phyloP scores from a whole-genome alignment of 2,329 filamentous ascomycete species.

The Beauveria rudraprayagi region DNA sequence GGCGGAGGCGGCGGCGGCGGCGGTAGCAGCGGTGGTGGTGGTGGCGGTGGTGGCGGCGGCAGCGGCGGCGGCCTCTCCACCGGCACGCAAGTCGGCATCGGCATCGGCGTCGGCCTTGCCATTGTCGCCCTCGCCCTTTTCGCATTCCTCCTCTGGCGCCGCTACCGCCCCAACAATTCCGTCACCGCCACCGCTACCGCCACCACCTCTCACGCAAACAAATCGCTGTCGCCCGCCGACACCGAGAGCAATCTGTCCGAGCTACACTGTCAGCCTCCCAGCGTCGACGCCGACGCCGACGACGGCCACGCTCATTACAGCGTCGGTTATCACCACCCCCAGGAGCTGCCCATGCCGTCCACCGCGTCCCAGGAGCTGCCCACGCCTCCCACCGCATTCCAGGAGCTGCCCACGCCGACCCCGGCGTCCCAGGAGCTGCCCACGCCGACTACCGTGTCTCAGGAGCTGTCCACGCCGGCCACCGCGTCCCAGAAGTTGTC shows the following conservation, averaged over 20 bases:
- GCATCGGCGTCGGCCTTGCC: constrained; percentile 21
- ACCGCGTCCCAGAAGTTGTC: too few relatives aligned
- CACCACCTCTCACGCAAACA: background rate
- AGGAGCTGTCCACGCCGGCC: background rate
- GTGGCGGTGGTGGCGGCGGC: background rate
- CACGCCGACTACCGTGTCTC: background rate
- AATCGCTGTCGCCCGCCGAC: background rate
- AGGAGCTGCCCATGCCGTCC: constrained; percentile 9
- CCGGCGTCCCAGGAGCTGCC: constrained; percentile 9
- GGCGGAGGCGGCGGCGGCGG: background rate
- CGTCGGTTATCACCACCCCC: background rate
- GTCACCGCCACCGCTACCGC: background rate
- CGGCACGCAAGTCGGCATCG: constrained; percentile 24
- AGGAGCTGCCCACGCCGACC: too few relatives aligned
- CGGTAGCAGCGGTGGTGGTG: background rate
- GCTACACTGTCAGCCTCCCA: background rate
- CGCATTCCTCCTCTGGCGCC: constrained; percentile 23
- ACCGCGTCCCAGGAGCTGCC: too few relatives aligned
- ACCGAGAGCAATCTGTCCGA: background rate
- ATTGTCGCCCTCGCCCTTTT: constrained; percentile 18
- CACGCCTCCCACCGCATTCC: too few relatives aligned
- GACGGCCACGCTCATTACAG: background rate
- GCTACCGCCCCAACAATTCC: constrained; percentile 7
- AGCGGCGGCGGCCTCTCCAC: constrained; percentile 18
- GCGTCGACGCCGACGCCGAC: background rate